Percentiles rank a stretch among this genome's conserved stretches.
phyloP scores from a whole-genome alignment of 2,329 filamentous ascomycete species.

The Aciculosporium take region DNA sequence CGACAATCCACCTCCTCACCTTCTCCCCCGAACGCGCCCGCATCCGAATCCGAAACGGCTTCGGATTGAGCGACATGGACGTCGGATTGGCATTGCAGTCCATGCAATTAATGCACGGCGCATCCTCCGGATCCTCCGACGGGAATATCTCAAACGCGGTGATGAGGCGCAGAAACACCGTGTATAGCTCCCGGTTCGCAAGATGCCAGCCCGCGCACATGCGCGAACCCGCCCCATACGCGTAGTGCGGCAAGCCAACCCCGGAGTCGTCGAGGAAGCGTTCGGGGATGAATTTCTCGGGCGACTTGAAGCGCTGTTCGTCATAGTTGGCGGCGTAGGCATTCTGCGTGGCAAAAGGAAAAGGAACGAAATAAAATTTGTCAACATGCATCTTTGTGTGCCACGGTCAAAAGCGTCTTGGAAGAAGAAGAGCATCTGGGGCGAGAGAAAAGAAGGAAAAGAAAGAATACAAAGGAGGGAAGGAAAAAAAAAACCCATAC shows the following conservation, averaged over 20 bases:
- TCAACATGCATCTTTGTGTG: too few species aligned
- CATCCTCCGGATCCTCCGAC: slow-evolving; percentile 29
- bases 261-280: slow-evolving; percentile 47
- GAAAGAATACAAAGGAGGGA: not conserved
- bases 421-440: too few species aligned
- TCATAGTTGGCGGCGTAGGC: slow-evolving; percentile 66
- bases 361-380: not conserved
- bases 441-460: too few species aligned
- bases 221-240: slow-evolving; percentile 46
- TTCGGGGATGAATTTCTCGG: slow-evolving; percentile 52
- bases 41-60: slow-evolving; percentile 46
- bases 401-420: too few species aligned
- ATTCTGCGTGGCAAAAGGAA: slow-evolving; percentile 29
- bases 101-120: slow-evolving; percentile 40
- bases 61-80: slow-evolving; percentile 45
- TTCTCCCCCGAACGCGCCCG: slow-evolving; percentile 29
- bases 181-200: slow-evolving; percentile 49
- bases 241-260: slow-evolving; percentile 45
- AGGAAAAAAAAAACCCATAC: slow-evolving; percentile 16
- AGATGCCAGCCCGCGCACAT: slow-evolving; percentile 52
- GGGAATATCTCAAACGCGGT: slow-evolving; percentile 41
- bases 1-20: slow-evolving; percentile 37
- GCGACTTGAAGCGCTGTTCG: slow-evolving; percentile 48
- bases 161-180: slow-evolving; percentile 43
- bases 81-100: slow-evolving; percentile 44